Conservation (phyloP, 2,329 filamentous ascomycete genomes). For the Neofusicoccum cordaticola region DNA sequence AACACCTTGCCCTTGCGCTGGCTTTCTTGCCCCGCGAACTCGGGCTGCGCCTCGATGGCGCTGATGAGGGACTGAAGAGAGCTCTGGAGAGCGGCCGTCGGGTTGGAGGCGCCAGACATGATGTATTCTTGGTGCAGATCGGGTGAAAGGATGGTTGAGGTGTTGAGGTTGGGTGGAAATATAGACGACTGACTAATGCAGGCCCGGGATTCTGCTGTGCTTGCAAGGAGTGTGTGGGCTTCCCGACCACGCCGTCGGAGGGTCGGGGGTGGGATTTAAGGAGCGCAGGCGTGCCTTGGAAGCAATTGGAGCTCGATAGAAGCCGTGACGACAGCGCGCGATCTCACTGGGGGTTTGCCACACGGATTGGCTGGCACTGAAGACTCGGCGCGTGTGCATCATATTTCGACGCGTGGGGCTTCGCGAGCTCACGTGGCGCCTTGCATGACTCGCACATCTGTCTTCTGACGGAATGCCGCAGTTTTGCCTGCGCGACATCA, state of each 20-base stretch:
- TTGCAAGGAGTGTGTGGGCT: neutral
- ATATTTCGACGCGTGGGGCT: neutral
- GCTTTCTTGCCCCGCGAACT: neutral
- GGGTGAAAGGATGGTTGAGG: neutral
- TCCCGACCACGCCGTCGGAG: neutral
- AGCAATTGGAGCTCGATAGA: neutral
- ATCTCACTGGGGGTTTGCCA: neutral
- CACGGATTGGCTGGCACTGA: neutral
- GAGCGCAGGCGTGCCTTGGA: neutral
- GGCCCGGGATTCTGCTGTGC: neutral
- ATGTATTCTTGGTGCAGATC: neutral
- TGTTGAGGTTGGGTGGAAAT: neutral
- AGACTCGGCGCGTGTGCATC: neutral
- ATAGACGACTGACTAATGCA: neutral
- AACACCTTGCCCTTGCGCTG: neutral
- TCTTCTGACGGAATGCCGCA: neutral
- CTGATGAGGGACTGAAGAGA: constrained; percentile 2
- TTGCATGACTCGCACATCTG: neutral
- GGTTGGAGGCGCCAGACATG: neutral
- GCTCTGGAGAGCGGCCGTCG: neutral
- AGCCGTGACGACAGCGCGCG: neutral
- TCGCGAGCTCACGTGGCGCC: neutral
- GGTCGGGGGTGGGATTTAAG: neutral
- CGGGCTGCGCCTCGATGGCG: neutral
- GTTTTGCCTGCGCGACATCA: constrained; percentile 10